Conservation (phyloP, 169 alveolate species). For the Plasmodium cynomolgi region DNA sequence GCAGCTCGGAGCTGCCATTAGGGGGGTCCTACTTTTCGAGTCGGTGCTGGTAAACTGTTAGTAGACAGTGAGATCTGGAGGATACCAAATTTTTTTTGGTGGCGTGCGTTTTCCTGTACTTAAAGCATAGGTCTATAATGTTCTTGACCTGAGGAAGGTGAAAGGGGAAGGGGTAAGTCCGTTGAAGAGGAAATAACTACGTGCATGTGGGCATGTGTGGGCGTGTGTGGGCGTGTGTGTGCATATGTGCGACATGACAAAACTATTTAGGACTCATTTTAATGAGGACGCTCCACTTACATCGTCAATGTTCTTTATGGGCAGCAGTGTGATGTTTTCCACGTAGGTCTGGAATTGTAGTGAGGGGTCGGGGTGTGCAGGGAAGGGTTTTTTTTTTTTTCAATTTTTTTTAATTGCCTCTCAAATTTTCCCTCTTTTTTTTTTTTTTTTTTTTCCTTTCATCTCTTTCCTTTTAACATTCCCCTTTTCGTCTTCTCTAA, state of each 20-base stretch:
- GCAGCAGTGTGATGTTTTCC: slow-evolving; percentile 55
- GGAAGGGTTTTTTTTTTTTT: neutral
- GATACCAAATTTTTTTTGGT: slow-evolving; percentile 71
- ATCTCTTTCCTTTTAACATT: slow-evolving; percentile 45
- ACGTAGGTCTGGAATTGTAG: slow-evolving; percentile 40
- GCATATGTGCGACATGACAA: neutral
- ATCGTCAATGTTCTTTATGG: slow-evolving; percentile 57
- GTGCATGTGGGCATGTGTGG: neutral
- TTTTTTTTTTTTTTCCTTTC: neutral
- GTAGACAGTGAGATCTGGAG: slow-evolving; percentile 66
- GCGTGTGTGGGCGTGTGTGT: neutral
- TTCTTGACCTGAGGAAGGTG: slow-evolving; percentile 14
- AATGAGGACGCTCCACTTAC: neutral
- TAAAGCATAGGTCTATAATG: slow-evolving; percentile 51
- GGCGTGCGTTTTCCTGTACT: slow-evolving; percentile 65
- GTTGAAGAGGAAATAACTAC: neutral
- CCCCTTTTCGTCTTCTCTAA: slow-evolving; percentile 71
- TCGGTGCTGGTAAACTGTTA: slow-evolving; percentile 57
- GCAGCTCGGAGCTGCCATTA: neutral
- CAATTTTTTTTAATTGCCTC: neutral
- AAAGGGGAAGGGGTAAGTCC: neutral
- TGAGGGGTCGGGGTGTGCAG: neutral
- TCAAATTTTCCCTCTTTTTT: neutral
- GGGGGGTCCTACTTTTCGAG: neutral
- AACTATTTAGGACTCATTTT: neutral